Percentiles rank a stretch among this genome's conserved stretches.
Conservation (phyloP, 2,329 filamentous ascomycete genomes). For the Fonsecaea monophora region DNA sequence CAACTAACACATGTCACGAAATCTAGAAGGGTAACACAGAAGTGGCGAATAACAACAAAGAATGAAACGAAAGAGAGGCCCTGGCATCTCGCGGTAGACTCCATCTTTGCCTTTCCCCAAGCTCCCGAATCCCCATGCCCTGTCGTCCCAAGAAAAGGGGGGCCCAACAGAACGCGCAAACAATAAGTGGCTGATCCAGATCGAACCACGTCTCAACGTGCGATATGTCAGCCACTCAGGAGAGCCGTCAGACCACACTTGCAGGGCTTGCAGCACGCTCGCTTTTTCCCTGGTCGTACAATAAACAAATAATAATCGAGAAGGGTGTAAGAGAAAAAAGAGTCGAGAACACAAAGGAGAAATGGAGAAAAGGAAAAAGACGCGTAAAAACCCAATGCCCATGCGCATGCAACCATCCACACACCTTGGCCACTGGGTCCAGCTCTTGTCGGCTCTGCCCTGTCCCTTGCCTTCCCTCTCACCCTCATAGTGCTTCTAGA, state of each 20-base stretch:
- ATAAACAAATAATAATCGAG: neutral
- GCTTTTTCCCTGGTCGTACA: neutral
- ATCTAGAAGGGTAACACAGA: neutral
- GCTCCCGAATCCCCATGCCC: neutral
- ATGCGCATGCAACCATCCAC: neutral
- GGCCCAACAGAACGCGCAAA: constrained; percentile 2
- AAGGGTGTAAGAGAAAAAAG: neutral
- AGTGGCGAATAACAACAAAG: neutral
- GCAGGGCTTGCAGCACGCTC: neutral
- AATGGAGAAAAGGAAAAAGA: neutral
- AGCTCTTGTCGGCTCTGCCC: neutral
- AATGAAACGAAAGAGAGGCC: neutral
- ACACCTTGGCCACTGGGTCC: neutral
- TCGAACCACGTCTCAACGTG: constrained; percentile 22
- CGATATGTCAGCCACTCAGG: constrained; percentile 18
- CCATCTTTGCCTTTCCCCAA: neutral
- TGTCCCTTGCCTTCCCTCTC: neutral
- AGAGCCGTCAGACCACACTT: constrained; percentile 17
- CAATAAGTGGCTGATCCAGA: constrained; percentile 6
- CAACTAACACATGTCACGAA: constrained; percentile 3
- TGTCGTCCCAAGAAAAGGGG: neutral
- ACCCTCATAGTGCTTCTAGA: constrained; percentile 14
- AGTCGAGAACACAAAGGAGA: constrained; percentile 1
- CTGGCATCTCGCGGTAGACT: neutral
- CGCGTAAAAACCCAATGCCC: neutral